These are phyloP conservation scores for Colletotrichum musae DNA, from an alignment of 2,329 filamentous ascomycete genomes.

Conservation along the genomic window DNA sequence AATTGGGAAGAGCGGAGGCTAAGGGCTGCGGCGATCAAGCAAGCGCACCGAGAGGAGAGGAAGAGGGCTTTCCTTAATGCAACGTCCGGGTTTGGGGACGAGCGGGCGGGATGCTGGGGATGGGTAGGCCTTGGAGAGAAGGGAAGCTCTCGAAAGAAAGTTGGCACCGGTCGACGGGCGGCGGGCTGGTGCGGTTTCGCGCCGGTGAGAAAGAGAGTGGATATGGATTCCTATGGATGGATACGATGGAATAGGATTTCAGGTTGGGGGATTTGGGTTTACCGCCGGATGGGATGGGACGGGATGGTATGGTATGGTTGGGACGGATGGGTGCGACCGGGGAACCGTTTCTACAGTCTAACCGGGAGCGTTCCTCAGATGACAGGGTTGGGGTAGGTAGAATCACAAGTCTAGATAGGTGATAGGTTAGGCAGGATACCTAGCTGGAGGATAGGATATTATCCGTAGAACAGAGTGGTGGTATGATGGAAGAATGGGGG, in stretches of 20 bases:
- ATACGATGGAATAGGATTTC: background rate
- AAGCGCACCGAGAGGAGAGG: constrained; percentile 17
- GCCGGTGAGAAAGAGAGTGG: background rate
- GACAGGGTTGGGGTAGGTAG: constrained; percentile 2
- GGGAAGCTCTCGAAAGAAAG: constrained; percentile 33
- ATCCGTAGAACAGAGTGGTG: constrained; percentile 4
- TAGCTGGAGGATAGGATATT: constrained; percentile 6
- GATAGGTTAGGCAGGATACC: too few relatives aligned
- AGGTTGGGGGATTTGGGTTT: constrained; percentile 10
- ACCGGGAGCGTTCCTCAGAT: constrained; percentile 20
- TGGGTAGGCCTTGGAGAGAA: constrained; percentile 8
- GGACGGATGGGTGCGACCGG: constrained; percentile 15
- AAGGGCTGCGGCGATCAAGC: constrained; percentile 6
- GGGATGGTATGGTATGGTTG: background rate
- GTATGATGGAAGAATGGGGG: constrained; percentile 2
- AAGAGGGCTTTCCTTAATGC: constrained; percentile 9
- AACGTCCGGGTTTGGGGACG: constrained; percentile 9
- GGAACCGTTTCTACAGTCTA: background rate
- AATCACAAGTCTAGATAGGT: constrained; percentile 1
- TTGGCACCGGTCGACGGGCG: constrained; percentile 35
- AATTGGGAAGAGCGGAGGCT: constrained; percentile 6
- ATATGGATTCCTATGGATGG: too few relatives aligned
- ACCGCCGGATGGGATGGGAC: constrained; percentile 3
- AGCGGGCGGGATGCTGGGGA: constrained; percentile 12
- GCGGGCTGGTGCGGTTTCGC: constrained; percentile 29